A percentile compares a stretch with the other conserved stretches of the same genome.
These are phyloP conservation scores for Botrytis cinerea DNA, from an alignment of 2,329 filamentous ascomycete genomes.

Conservation along the genomic window DNA sequence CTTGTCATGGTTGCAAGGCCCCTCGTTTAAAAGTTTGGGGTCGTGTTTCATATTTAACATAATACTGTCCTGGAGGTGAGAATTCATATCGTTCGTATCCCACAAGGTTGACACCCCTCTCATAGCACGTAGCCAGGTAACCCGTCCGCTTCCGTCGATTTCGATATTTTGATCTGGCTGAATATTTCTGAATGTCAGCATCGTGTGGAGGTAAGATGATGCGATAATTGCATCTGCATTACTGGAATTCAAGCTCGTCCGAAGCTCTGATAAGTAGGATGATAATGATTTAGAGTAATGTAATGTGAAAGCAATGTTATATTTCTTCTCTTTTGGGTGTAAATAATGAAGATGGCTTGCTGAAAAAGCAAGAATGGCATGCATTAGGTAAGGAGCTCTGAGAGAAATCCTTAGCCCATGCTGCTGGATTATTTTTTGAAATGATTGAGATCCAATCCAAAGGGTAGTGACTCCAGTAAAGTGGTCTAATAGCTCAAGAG, in stretches of 20 bases:
- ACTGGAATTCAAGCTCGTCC: background rate
- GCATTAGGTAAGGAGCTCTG: constrained; percentile 22
- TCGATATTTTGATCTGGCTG: background rate
- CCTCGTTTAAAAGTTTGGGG: background rate
- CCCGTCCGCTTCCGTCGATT: background rate
- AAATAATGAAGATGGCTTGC: constrained; percentile 24
- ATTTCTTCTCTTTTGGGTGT: constrained; percentile 13
- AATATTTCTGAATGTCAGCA: constrained; percentile 24
- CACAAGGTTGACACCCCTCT: constrained; percentile 1
- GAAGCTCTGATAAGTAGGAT: constrained; percentile 10
- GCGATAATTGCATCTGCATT: constrained; percentile 18
- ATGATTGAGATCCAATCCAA: constrained; percentile 15
- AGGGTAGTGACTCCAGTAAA: background rate
- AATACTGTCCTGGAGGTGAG: background rate
- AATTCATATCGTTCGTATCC: background rate
- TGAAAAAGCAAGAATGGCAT: constrained; percentile 26
- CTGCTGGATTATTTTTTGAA: constrained; percentile 19
- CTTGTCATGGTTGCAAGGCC: background rate
- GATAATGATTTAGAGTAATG: constrained; percentile 19
- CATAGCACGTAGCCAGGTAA: constrained; percentile 17
- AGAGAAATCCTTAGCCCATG: constrained; percentile 15
- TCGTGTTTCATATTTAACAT: constrained; percentile 1
- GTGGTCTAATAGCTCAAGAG: constrained; percentile 3
- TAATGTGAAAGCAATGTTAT: constrained; percentile 2
- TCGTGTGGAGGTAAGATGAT: constrained; percentile 19